Percentiles rank a stretch among this genome's conserved stretches.
Evolutionary conservation across 306 rosid species (phyloP).

Genomic region (Rubus idaeus): DNA sequence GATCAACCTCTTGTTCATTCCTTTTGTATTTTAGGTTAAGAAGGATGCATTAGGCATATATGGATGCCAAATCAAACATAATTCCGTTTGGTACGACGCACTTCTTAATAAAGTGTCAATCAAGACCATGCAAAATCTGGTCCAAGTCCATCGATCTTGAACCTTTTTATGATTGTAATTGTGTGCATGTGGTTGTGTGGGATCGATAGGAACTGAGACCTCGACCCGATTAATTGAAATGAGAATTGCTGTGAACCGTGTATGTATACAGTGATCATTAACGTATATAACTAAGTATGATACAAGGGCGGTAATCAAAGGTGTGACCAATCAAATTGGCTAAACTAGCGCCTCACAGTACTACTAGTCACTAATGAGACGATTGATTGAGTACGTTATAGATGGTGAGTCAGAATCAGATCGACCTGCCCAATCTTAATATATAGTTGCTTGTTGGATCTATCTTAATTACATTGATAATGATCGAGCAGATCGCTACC

Average conservation of each 20-base stretch:
- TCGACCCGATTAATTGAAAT: neutral
- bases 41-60: neutral
- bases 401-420: neutral
- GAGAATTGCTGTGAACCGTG: neutral
- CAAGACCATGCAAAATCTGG: neutral
- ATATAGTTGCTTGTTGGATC: neutral
- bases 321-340: no score
- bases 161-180: neutral
- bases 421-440: neutral
- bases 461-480: neutral
- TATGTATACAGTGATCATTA: neutral
- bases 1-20: neutral
- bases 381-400: neutral
- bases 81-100: neutral
- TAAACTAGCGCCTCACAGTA: neutral
- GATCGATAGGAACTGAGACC: neutral
- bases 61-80: neutral
- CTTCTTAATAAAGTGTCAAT: neutral
- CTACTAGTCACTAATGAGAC: neutral
- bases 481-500: conserved; percentile 7
- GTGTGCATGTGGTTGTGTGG: neutral
- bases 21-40: neutral
- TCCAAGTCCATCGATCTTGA: neutral
- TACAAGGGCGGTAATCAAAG: no score
- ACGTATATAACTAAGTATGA: neutral